Evolutionary conservation across 176 grass and related monocot species (phyloP).

Genomic region (Aegilops tauschii): DNA sequence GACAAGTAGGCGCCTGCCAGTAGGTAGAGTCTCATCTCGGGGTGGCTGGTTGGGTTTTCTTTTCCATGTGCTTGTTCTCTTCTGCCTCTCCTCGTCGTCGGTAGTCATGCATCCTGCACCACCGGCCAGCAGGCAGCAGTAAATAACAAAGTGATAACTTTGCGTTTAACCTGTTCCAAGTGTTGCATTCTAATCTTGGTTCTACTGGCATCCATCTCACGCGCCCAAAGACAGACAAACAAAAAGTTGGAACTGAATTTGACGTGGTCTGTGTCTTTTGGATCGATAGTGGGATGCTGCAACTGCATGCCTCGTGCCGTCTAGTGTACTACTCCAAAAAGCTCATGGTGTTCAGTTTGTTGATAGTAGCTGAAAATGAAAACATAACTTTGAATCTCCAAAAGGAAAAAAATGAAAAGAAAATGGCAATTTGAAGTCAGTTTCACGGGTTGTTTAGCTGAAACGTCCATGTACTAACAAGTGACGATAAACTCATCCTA

Average conservation of each 20-base stretch:
- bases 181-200: too few species aligned
- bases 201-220: too few species aligned
- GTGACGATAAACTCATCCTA: too few species aligned
- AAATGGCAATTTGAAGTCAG: too few species aligned
- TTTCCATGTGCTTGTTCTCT: constrained; percentile 23
- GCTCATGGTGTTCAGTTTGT: not conserved
- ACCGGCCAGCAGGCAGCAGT: not conserved
- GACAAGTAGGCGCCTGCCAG: not conserved
- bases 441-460: too few species aligned
- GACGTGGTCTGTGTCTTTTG: not conserved
- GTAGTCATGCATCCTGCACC: not conserved
- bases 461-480: too few species aligned
- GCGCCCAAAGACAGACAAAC: not conserved
- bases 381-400: too few species aligned
- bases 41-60: not conserved
- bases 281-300: not conserved
- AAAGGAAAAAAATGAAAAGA: too few species aligned
- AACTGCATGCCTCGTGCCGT: not conserved
- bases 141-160: not conserved
- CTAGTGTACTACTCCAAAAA: not conserved
- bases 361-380: too few species aligned
- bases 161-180: too few species aligned
- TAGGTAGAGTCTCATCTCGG: not conserved
- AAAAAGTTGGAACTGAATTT: too few species aligned
- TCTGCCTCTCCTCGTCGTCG: not conserved